Evolutionary conservation across 2,329 filamentous ascomycete species (phyloP), one percentile per base, ranked within the genome.

Genomic region (Thelonectria discophora): DNA sequence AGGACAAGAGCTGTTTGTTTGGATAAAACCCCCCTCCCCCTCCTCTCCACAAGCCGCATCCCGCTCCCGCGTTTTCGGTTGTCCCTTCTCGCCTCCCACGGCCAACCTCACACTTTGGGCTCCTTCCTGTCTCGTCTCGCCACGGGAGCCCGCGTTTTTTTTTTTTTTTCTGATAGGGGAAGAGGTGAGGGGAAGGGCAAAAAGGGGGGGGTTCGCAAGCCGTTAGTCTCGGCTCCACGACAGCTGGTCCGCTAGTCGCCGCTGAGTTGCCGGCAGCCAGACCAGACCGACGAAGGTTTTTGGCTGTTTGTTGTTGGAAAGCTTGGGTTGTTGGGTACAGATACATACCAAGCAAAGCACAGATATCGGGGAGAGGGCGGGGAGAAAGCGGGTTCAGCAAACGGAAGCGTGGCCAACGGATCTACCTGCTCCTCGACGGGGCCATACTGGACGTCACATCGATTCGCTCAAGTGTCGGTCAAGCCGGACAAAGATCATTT

Each of bases 71-170:
- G 27, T 30, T 7, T 7, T 24, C 21, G 21, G 8, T 30, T 30
- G 27, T 49, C 43, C 24, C 43, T 20, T 58, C 21, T 40, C 45
- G 45, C 43, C 20, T 37, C 30, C 55, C 52, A 34, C 45, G 18
- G 9, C 21, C 27, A 21, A 24, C 21, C 5, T 4, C 20, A 13
- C 45, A 60, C 47, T 52, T 51, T 42, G 53, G 21, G 24, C 46
- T 57, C 57, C 57, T 59, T 61, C 48, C 58, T 37, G 34, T 56
- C 53, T 55, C 24, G 52, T 60, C 48, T 61, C 58, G 58, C 58
- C 48, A 49, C 32, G 43, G 18, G 45, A 34, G 50, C 50, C 45
- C 50, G 43, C 42, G 27, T 30, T 42, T 37, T 37, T n/a, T n/a
- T n/a, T n/a, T n/a, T n/a, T n/a, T n/a, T n/a, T n/a, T n/a, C n/a